A percentile compares a stretch with the other conserved stretches of the same genome.
phyloP scores from a whole-genome alignment of 257 asterid species.

The Dorcoceras hygrometricum region DNA sequence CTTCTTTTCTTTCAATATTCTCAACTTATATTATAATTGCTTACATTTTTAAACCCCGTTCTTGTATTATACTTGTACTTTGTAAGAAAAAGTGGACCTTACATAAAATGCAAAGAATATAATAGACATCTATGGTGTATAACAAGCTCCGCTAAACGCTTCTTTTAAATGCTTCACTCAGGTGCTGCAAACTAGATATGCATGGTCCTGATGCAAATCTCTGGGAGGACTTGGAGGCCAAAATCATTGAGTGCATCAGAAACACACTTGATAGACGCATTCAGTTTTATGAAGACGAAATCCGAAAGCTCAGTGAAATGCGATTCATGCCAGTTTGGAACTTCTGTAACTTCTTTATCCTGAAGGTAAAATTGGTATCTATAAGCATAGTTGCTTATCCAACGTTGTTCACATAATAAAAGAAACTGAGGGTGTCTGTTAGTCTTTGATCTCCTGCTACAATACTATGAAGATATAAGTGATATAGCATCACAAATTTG shows the following conservation, averaged over 20 bases:
- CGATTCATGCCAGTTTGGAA: constrained; percentile 97
- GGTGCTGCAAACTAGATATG: constrained; percentile 94
- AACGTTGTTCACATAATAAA: neutral
- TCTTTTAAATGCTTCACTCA: constrained; percentile 35
- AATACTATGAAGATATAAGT: constrained; percentile 14
- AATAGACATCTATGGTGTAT: constrained; percentile 11
- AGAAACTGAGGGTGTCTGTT: constrained; percentile 4
- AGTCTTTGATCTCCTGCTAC: constrained; percentile 16
- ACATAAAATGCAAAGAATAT: constrained; percentile 1
- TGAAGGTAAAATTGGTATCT: constrained; percentile 48
- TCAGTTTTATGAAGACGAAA: constrained; percentile 96
- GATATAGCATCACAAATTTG: constrained; percentile 9
- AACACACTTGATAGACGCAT: constrained; percentile 90
- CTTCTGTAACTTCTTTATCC: constrained; percentile 91
- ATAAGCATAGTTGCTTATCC: constrained; percentile 4
- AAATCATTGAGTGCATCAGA: constrained; percentile 80
- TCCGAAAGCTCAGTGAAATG: constrained; percentile 96
- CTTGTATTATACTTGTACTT: constrained; percentile 16
- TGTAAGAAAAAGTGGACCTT: neutral
- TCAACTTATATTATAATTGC: neutral
- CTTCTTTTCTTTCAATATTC: neutral
- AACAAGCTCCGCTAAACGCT: constrained; percentile 18
- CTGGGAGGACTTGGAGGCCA: constrained; percentile 92
- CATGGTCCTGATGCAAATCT: constrained; percentile 81
- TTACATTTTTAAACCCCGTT: constrained; percentile 15